phyloP scores from a whole-genome alignment of 805 yeast genomes.

The Kurtzmaniella cleridarum region DNA sequence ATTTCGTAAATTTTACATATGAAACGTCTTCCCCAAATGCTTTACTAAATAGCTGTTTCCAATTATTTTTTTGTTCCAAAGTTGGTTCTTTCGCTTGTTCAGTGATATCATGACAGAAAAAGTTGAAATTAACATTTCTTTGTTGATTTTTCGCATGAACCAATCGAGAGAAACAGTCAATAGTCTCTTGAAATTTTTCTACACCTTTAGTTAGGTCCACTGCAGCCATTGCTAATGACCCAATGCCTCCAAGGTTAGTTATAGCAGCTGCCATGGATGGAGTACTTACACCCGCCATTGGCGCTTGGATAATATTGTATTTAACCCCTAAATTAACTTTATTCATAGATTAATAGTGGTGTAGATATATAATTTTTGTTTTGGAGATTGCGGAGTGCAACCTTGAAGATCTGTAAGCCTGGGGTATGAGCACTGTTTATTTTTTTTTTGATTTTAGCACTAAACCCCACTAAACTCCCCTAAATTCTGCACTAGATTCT shows the following conservation, averaged over 20 bases:
- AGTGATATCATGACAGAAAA: conserved; percentile 38
- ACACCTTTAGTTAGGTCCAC: conserved; percentile 20
- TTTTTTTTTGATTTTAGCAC: too few relatives aligned
- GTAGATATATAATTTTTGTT: too few relatives aligned
- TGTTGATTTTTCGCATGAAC: conserved; percentile 6
- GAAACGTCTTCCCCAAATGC: conserved; percentile 5
- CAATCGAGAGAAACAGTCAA: conserved; percentile 12
- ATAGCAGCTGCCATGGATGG: conserved; percentile 39
- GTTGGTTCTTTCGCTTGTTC: conserved; percentile 9
- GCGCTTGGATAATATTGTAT: conserved; percentile 48
- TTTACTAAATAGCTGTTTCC: conserved; percentile 14
- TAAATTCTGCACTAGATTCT: too few relatives aligned
- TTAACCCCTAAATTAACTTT: conserved; percentile 4
- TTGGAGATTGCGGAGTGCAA: too few relatives aligned
- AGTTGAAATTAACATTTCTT: conserved; percentile 37
- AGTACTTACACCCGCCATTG: conserved; percentile 56
- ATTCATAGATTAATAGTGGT: too few relatives aligned
- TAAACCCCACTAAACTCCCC: too few relatives aligned
- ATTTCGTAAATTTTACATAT: conserved; percentile 11
- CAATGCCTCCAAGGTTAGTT: conserved; percentile 43
- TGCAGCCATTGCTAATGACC: conserved; percentile 40
- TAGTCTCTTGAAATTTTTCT: conserved; percentile 2
- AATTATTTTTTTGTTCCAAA: conserved; percentile 14
- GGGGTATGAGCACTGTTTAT: too few relatives aligned
- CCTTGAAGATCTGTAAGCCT: too few relatives aligned